Evolutionary conservation across 2,329 filamentous ascomycete genomes (phyloP).

Genomic region (Fusarium euwallaceae): DNA sequence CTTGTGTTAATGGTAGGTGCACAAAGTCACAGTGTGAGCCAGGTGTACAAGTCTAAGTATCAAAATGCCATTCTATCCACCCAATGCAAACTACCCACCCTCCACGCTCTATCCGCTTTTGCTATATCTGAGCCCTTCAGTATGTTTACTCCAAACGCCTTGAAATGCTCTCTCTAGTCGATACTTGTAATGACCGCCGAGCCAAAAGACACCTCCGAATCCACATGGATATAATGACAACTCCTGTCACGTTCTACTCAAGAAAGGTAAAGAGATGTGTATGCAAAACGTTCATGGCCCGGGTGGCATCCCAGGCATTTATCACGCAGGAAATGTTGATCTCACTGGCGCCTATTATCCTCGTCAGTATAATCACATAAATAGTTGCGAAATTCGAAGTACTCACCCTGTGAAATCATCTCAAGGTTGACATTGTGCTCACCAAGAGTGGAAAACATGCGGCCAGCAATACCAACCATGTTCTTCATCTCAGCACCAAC

Average conservation of each 20-base stretch:
- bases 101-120: not conserved
- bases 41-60: not conserved
- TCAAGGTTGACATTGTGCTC: conserved; percentile 97
- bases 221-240: conserved; percentile 7
- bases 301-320: conserved; percentile 88
- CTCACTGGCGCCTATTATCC: conserved; percentile 84
- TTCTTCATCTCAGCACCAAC: conserved; percentile 98
- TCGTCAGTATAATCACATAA: conserved; percentile 9
- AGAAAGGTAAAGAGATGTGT: conserved; percentile 97
- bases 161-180: conserved; percentile 9
- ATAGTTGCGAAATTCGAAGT: not conserved
- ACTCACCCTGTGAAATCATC: conserved; percentile 97
- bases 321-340: conserved; percentile 99
- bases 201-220: conserved; percentile 4
- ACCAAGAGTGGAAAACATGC: conserved; percentile 94
- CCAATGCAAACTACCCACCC: not conserved
- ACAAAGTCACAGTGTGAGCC: not conserved
- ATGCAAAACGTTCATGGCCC: conserved; percentile 95
- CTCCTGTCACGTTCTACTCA: conserved; percentile 60
- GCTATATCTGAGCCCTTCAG: conserved; percentile 10
- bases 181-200: not conserved
- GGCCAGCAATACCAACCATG: conserved; percentile 92
- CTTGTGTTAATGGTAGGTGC: not conserved
- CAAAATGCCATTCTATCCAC: not conserved
- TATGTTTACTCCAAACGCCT: conserved; percentile 34